These are phyloP conservation scores for Aureobasidium musti DNA, from an alignment of 2,329 filamentous ascomycete genomes.

Conservation along the genomic window DNA sequence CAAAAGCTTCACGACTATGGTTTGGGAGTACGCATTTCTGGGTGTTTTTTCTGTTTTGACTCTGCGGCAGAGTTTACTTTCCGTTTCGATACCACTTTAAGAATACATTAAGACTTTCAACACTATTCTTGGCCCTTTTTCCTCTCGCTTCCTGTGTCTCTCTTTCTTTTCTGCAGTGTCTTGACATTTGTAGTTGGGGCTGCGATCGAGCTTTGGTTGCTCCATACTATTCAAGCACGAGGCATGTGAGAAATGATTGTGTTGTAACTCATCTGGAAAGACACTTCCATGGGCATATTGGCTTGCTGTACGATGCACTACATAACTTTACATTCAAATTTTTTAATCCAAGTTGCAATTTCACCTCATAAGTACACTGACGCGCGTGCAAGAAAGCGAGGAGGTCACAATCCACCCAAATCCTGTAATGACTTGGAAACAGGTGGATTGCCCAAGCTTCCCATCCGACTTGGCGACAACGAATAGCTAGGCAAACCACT, in stretches of 20 bases:
- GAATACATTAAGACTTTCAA: conserved; percentile 8
- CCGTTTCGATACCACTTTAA: conserved; percentile 15
- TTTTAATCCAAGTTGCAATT: too few species aligned
- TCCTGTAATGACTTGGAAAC: background rate
- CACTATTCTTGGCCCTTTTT: background rate
- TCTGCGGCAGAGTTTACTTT: background rate
- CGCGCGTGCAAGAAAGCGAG: background rate
- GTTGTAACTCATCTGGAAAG: too few species aligned
- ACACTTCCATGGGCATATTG: too few species aligned
- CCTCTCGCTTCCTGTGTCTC: background rate
- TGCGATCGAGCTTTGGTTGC: background rate
- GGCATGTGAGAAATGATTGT: too few species aligned
- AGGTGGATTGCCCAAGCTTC: conserved; percentile 9
- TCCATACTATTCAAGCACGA: background rate
- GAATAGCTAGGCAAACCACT: conserved; percentile 6
- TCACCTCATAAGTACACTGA: background rate
- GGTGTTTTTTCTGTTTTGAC: conserved; percentile 17
- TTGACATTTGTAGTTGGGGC: too few species aligned
- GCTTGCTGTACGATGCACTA: too few species aligned
- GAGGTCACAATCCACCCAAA: background rate
- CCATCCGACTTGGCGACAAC: conserved; percentile 20
- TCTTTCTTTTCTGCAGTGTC: too few species aligned
- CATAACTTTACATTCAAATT: too few species aligned
- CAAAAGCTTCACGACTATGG: conserved; percentile 27
- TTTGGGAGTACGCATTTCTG: conserved; percentile 25